Base-by-base conservation (phyloP, 306 rosid genomes). In the Ceratonia siliqua region DNA sequence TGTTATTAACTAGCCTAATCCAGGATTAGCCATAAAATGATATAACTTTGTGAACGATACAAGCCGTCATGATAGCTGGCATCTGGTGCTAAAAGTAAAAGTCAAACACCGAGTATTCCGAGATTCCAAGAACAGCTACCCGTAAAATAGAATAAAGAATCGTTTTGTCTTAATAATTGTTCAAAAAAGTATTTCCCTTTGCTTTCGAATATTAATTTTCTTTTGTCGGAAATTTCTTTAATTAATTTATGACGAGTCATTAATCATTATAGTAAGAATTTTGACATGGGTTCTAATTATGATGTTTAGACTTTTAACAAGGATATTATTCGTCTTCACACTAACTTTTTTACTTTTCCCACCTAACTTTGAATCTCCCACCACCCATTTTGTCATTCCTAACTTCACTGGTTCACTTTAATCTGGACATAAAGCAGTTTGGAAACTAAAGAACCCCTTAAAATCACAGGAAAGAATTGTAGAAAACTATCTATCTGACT, bases 61-160 rank as follows among this genome's bases (percentile, higher is more conserved):
- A 15, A 58, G 22, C 35, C 15, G 64, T 15, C 41, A 58, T 15
- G 22, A 0, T 30, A 58, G 33, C 42, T 20, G 0, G 48, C n/a
- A 7, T 18, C 24, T 20, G 25, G 45, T 22, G 18, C 27, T 36
- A 62, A 20, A 62, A 62, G 68, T 20, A 11, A 62, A 62, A 62
- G 49, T 62, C 49, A 25, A 73, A 3, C 2, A 12, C 13, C 14
- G 45, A 30, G 18, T 6, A 24, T 41, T 17, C 67, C 41, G 25
- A 45, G 27, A 62, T 39, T 68, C 45, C 45, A 68, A 46, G 3
- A 28, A 22, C 38, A 66, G 11, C 20, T 5, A 8, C n/a, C 30
- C 14, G 22, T 46, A 46, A 50, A 70, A 20, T 49, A 62, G 18
- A 65, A 66, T 28, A 27, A 62, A 66, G 65, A 39, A 42, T 45